Evolutionary conservation across 2,329 filamentous ascomycete species (phyloP), one percentile per base, ranked within the genome.

Genomic region (Aspergillus ochraceus): DNA sequence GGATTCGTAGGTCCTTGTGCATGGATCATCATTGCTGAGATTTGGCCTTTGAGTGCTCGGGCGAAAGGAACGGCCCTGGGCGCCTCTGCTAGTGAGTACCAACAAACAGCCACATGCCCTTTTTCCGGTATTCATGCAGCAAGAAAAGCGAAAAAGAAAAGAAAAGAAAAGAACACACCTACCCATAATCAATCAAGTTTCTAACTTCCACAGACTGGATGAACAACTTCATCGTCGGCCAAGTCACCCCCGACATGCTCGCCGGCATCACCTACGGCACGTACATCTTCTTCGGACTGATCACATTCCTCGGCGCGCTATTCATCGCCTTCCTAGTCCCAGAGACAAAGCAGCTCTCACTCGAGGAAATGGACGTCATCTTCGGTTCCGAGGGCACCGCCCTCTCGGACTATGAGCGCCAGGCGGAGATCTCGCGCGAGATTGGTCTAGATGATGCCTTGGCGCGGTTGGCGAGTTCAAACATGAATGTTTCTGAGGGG

Each of bases 11-110:
- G 55, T 0, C 88, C 88, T 2, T 88, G 86, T 66, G 84, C 87
- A 0, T 92, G 90, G 90, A 90, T 91, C 61, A 81, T 92, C 57
- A 83, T 91, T 2, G 85, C 88, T 2, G 90, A 92, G 74, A 86
- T 92, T 47, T 92, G 88, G 86, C 90, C 89, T 0, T 76, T 91
- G 5, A 87, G 84, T 59, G 86, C 86, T 10, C 83, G 89, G 2
- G 84, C 90, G 0, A 90, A 91, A 60, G 90, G 89, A 46, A 88
- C 90, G 12, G 82, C 89, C 0, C 77, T 92, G 0, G 89, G 88
- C 17, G 88, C 87, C 2, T 86, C 83, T 2, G 83, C 81, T 66
- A 89, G 66, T 70, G 55, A 60, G 61, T 61, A 52, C 39, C 61
- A 59, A 29, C 26, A 29, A 29, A 11, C 11, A 36, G 11, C 32